These are phyloP conservation scores for Asterella californica DNA, from an alignment of 225 moss, liverwort and hornwort genomes.

Conservation along the genomic window DNA sequence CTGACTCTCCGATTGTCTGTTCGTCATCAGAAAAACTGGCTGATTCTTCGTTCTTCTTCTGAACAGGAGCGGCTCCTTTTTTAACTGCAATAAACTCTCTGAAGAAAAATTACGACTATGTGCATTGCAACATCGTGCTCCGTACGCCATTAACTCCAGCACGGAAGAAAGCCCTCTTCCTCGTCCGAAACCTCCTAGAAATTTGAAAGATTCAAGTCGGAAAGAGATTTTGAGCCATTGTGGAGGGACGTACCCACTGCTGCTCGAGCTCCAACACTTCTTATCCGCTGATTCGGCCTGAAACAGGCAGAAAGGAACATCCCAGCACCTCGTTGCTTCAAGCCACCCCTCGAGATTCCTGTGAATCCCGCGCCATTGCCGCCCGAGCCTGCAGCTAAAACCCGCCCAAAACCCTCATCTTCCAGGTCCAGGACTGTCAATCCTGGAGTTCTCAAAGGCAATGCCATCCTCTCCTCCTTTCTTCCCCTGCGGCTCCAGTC, in stretches of 20 bases:
- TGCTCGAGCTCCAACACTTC: not conserved
- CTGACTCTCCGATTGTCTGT: constrained; percentile 14
- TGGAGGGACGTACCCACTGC: not conserved
- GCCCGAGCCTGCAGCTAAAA: not conserved
- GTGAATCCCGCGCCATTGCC: not conserved
- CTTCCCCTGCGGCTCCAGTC: not conserved
- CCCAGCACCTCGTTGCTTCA: not conserved
- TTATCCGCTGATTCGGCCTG: not conserved
- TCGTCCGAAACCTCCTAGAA: not conserved
- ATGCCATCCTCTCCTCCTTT: not conserved
- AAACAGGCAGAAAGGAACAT: too few species aligned
- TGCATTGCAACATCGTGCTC: not conserved
- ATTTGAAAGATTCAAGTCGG: not conserved
- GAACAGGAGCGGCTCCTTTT: constrained; percentile 12
- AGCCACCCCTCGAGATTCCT: not conserved
- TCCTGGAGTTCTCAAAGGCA: not conserved
- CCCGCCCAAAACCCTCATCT: constrained; percentile 1
- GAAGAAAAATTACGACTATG: not conserved
- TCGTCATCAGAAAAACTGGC: constrained; percentile 4
- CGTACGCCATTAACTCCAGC: too few species aligned
- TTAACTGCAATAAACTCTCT: constrained; percentile 13
- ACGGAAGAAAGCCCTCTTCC: not conserved
- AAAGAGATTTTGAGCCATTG: not conserved
- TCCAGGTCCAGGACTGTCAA: not conserved
- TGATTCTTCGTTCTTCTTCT: not conserved